Conservation (phyloP, 2,329 filamentous ascomycete genomes). For the Diaporthe helianthi region DNA sequence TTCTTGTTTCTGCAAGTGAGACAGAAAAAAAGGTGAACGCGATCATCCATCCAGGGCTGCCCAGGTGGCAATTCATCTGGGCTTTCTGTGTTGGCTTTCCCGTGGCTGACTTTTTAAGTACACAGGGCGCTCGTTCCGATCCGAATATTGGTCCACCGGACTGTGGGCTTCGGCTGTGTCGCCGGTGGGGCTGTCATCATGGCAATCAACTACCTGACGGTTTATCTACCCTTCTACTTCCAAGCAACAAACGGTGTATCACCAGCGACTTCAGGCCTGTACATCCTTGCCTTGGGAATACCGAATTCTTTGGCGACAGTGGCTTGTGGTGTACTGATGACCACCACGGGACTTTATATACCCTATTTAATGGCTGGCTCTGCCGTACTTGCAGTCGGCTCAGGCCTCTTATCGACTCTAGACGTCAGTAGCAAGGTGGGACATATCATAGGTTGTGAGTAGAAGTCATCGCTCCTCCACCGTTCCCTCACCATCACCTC, state of each 20-base stretch:
- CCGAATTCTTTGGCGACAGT: slow-evolving; percentile 15
- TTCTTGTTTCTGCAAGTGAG: slow-evolving; percentile 24
- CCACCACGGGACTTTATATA: neutral
- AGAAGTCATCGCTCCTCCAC: neutral
- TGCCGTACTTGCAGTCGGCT: slow-evolving; percentile 16
- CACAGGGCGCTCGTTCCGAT: slow-evolving; percentile 22
- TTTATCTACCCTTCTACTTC: slow-evolving; percentile 26
- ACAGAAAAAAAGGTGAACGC: slow-evolving; percentile 29
- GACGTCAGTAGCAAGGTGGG: neutral
- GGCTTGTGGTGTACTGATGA: slow-evolving; percentile 16
- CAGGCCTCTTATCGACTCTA: slow-evolving; percentile 17
- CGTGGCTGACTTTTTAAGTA: neutral
- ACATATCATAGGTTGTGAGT: slow-evolving; percentile 11
- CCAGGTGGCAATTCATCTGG: too few species aligned
- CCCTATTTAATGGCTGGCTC: slow-evolving; percentile 23
- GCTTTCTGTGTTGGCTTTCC: neutral
- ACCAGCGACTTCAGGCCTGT: slow-evolving; percentile 23
- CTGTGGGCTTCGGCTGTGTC: slow-evolving; percentile 23
- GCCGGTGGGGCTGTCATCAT: slow-evolving; percentile 20
- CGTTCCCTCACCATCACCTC: too few species aligned
- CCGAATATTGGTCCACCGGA: slow-evolving; percentile 21
- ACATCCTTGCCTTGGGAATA: slow-evolving; percentile 23
- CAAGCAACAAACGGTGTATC: slow-evolving; percentile 22
- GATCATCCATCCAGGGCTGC: too few species aligned
- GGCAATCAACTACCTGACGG: slow-evolving; percentile 1